Conservation (phyloP, 179 eudicot species). For the Corrigiola litoralis region DNA sequence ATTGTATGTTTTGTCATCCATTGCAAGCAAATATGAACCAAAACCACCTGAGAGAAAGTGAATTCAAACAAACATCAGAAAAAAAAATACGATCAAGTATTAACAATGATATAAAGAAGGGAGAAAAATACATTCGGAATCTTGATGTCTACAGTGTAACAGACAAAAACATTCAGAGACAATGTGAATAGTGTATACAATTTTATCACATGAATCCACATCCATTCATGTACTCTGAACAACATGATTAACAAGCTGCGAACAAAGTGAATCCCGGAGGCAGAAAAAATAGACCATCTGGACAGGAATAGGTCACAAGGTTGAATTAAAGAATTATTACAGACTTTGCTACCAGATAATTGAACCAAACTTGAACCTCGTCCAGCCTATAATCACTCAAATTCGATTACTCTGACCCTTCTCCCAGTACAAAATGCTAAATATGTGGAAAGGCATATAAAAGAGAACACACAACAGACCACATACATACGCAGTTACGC, state of each 20-base stretch:
- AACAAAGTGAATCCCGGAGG: not conserved
- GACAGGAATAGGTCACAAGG: not conserved
- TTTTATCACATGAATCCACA: no score
- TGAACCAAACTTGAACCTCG: not conserved
- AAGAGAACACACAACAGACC: no score
- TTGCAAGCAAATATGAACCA: conserved; percentile 85
- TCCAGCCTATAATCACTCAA: not conserved
- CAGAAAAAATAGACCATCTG: not conserved
- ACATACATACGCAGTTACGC: no score
- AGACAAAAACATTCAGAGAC: not conserved
- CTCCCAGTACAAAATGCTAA: no score
- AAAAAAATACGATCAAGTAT: not conserved
- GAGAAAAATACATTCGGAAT: not conserved
- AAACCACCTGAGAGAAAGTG: conserved; percentile 62
- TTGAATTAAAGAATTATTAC: no score
- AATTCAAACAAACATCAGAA: not conserved
- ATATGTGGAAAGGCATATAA: no score
- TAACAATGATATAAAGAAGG: not conserved
- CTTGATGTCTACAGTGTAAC: not conserved
- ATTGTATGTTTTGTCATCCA: conserved; percentile 92
- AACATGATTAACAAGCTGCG: not conserved
- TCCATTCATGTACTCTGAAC: no score
- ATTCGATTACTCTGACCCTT: no score
- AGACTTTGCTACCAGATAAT: not conserved
- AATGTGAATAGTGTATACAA: no score